A percentile compares a stretch with the other conserved stretches of the same genome.
phyloP scores from a whole-genome alignment of 2,329 filamentous ascomycete species.

The Neopestalotiopsis sp. region DNA sequence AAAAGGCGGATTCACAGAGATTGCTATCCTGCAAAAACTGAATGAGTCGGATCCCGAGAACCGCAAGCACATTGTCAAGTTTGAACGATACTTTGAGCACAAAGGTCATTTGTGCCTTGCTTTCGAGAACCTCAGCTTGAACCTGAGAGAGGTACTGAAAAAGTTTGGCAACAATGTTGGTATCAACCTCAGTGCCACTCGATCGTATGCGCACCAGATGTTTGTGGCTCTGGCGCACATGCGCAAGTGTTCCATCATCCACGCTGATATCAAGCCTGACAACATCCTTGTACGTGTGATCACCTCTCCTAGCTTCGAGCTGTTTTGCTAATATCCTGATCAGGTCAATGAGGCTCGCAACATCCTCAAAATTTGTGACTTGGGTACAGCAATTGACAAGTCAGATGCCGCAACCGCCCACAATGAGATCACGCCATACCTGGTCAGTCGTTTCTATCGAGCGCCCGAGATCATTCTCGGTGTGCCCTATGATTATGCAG shows the following conservation, averaged over 20 bases:
- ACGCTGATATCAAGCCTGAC: constrained; percentile 96
- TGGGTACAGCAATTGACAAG: constrained; percentile 93
- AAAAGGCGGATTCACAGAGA: constrained; percentile 93
- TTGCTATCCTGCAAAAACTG: constrained; percentile 88
- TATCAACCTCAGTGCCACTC: constrained; percentile 86
- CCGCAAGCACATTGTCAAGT: constrained; percentile 88
- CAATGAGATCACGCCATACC: constrained; percentile 90
- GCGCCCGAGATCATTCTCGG: constrained; percentile 97
- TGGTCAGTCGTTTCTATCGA: constrained; percentile 96
- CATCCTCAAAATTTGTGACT: constrained; percentile 90
- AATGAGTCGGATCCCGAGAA: constrained; percentile 85
- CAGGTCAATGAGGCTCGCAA: constrained; percentile 82
- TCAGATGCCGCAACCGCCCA: constrained; percentile 74
- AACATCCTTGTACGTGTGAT: constrained; percentile 79
- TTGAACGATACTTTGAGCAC: constrained; percentile 89
- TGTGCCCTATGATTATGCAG: constrained; percentile 92
- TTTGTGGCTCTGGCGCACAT: constrained; percentile 88
- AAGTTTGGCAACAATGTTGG: constrained; percentile 96
- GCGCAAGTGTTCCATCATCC: constrained; percentile 90
- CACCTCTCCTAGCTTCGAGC: background rate
- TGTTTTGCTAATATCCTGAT: constrained; percentile 33
- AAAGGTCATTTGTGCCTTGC: constrained; percentile 96
- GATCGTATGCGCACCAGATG: constrained; percentile 91
- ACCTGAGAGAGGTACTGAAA: constrained; percentile 90
- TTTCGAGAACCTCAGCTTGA: constrained; percentile 94